A percentile compares a stretch with the other conserved stretches of the same genome.
These are phyloP conservation scores for Tylopilus vinaceipallidus DNA, from an alignment of 768 basidiomycete species.

Conservation along the genomic window DNA sequence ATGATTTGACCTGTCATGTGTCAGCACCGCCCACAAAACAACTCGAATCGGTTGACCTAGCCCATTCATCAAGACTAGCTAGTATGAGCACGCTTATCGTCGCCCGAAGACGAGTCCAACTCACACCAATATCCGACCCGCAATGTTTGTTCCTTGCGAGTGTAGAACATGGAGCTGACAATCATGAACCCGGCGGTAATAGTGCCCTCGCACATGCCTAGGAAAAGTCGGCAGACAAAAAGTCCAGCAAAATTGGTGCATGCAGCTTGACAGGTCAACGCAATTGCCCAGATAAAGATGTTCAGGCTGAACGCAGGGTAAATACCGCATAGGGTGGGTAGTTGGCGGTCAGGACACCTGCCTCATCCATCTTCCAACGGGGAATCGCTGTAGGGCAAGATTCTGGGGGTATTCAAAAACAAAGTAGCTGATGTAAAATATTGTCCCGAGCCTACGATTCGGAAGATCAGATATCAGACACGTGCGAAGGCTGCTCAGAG, in stretches of 20 bases:
- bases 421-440: constrained; percentile 72
- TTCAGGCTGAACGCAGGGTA: constrained; percentile 51
- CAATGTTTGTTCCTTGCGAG: constrained; percentile 63
- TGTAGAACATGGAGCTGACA: constrained; percentile 78
- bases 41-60: constrained; percentile 45
- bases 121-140: constrained; percentile 77
- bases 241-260: constrained; percentile 68
- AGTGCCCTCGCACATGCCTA: constrained; percentile 71
- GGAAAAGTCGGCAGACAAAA: constrained; percentile 58
- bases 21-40: constrained; percentile 5
- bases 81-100: not conserved
- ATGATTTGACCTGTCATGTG: constrained; percentile 60
- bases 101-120: constrained; percentile 27
- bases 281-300: constrained; percentile 64
- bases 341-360: constrained; percentile 19
- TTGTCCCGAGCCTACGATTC: constrained; percentile 75
- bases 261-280: constrained; percentile 61
- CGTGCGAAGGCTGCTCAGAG: not conserved
- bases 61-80: constrained; percentile 72
- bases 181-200: constrained; percentile 79
- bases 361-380: constrained; percentile 84
- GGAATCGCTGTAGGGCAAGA: constrained; percentile 66
- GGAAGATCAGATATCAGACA: not conserved
- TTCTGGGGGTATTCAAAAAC: constrained; percentile 76
- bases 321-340: not conserved